These are phyloP conservation scores for Epicoccum sorghinum DNA, from an alignment of 2,329 filamentous ascomycete genomes.

Conservation along the genomic window DNA sequence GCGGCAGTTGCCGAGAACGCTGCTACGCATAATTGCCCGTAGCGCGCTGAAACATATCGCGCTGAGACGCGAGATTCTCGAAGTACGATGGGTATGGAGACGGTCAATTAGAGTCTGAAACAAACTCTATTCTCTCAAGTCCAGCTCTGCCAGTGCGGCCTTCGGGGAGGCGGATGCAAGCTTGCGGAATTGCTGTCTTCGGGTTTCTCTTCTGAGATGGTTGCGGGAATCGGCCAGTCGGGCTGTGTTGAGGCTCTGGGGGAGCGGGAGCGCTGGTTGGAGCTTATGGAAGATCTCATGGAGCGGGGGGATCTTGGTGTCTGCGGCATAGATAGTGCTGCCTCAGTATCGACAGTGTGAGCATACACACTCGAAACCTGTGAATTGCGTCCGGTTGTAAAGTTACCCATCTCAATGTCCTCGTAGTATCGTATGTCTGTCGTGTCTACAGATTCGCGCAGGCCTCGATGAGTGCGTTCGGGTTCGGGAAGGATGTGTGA, in stretches of 20 bases:
- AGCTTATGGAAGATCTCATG: conserved; percentile 3
- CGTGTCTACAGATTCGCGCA: conserved; percentile 19
- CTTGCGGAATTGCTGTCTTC: not conserved
- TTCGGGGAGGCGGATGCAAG: not conserved
- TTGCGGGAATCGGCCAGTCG: conserved; percentile 1
- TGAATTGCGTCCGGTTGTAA: conserved; percentile 20
- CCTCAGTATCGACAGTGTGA: conserved; percentile 18
- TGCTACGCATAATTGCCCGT: too few relatives aligned
- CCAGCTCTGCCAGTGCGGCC: conserved; percentile 22
- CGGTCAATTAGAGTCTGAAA: not conserved
- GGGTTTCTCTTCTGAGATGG: conserved; percentile 4
- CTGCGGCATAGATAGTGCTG: conserved; percentile 26
- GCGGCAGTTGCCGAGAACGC: too few relatives aligned
- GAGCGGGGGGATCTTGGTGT: conserved; percentile 13
- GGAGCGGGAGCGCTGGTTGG: not conserved
- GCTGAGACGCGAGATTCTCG: too few relatives aligned
- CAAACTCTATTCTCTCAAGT: not conserved
- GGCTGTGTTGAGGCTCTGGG: not conserved
- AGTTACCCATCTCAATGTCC: conserved; percentile 34
- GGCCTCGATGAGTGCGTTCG: not conserved
- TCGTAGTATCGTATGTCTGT: conserved; percentile 25
- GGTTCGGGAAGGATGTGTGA: not conserved
- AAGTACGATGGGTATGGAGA: too few relatives aligned
- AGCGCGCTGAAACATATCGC: too few relatives aligned
- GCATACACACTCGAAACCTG: conserved; percentile 15